Evolutionary conservation across 352 stramenopile genomes (phyloP).

Genomic region (Detonula confervacea): DNA sequence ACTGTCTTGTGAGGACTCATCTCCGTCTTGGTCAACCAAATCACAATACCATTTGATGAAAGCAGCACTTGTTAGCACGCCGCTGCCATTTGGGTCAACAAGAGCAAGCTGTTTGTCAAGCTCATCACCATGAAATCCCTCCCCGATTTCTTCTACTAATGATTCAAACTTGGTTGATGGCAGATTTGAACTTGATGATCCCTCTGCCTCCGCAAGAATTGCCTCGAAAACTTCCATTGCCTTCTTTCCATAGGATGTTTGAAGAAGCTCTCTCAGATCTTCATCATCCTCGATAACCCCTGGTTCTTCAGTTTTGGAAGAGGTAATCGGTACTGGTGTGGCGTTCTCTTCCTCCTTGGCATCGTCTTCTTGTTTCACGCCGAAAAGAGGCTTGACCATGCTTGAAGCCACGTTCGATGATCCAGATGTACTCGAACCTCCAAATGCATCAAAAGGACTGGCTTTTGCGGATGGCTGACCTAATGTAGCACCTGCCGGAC

Average conservation of each 20-base stretch:
- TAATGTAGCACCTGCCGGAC: constrained; percentile 5
- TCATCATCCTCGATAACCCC: constrained; percentile 3
- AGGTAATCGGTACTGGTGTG: neutral
- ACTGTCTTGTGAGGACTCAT: constrained; percentile 72
- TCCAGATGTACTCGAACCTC: constrained; percentile 14
- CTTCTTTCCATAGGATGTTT: constrained; percentile 37
- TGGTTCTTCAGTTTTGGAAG: neutral
- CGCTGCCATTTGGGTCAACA: constrained; percentile 60
- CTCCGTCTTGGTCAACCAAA: constrained; percentile 52
- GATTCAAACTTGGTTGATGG: constrained; percentile 64
- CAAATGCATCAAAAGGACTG: constrained; percentile 32
- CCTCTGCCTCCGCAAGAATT: constrained; percentile 56
- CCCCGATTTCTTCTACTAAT: constrained; percentile 75
- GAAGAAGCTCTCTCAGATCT: constrained; percentile 9
- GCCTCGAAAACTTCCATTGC: constrained; percentile 83
- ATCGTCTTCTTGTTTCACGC: constrained; percentile 10
- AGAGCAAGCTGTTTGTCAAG: constrained; percentile 65
- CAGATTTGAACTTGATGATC: constrained; percentile 37
- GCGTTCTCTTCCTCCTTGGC: neutral
- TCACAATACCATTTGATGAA: constrained; percentile 80
- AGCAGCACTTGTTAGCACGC: constrained; percentile 46
- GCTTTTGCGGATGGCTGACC: constrained; percentile 8
- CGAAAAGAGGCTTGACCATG: constrained; percentile 54
- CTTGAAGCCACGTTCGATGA: neutral
- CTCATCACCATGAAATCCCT: constrained; percentile 84